Evolutionary conservation across 306 rosid genomes (phyloP).

Genomic region (Oxytropis ochrocephala): DNA sequence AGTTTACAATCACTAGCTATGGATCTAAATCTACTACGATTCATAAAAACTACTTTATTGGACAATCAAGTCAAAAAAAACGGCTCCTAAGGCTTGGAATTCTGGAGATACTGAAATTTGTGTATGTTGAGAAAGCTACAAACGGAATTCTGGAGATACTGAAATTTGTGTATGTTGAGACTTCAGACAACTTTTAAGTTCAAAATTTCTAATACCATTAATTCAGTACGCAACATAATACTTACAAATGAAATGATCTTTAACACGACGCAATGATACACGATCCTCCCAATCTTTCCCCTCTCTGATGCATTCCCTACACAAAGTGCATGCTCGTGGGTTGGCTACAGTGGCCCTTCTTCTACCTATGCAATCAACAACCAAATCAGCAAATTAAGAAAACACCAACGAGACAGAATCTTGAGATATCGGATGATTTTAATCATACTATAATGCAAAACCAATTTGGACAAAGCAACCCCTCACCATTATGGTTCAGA

Average conservation of each 20-base stretch:
- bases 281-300: conserved; percentile 86
- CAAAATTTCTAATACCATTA: not conserved
- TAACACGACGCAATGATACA: conserved; percentile 68
- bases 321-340: conserved; percentile 80
- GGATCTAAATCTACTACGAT: conserved; percentile 3
- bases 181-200: not conserved
- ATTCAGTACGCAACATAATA: conserved; percentile 13
- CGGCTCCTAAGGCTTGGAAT: not conserved
- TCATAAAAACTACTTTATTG: not conserved
- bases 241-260: conserved; percentile 94
- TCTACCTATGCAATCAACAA: conserved; percentile 44
- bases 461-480: not conserved
- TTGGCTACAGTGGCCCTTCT: conserved; percentile 60
- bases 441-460: conserved; percentile 4
- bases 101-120: not conserved
- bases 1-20: not conserved
- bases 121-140: not conserved
- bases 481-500: not conserved
- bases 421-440: not conserved
- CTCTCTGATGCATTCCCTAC: conserved; percentile 95
- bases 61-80: not conserved
- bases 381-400: conserved; percentile 18
- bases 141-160: not conserved
- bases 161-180: not conserved
- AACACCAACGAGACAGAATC: conserved; percentile 1